These are phyloP conservation scores for Neonectria faginata DNA, from an alignment of 2,329 filamentous ascomycete genomes.

Conservation along the genomic window DNA sequence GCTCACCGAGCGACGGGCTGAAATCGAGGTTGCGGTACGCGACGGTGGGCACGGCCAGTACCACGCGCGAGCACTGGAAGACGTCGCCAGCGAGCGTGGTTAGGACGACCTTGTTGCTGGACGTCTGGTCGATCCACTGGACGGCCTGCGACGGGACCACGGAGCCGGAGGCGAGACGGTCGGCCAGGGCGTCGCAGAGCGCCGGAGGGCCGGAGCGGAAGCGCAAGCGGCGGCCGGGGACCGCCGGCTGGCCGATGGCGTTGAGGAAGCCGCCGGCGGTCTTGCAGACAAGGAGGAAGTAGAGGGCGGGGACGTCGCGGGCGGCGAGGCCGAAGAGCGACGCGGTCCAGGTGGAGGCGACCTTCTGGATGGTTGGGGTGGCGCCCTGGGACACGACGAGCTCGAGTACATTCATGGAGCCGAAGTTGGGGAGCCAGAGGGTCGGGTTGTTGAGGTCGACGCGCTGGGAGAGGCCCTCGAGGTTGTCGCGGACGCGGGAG, in stretches of 20 bases:
- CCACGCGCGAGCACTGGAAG: conserved; percentile 34
- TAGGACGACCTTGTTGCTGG: conserved; percentile 27
- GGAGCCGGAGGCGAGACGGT: conserved; percentile 28
- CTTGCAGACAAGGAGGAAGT: conserved; percentile 41
- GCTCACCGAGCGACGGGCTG: conserved; percentile 31
- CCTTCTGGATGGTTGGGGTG: conserved; percentile 22
- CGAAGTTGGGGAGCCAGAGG: conserved; percentile 32
- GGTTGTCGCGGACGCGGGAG: conserved; percentile 32
- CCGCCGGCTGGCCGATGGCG: conserved; percentile 21
- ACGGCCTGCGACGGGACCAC: conserved; percentile 33
- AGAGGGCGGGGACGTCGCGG: conserved; percentile 33
- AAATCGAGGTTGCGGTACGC: conserved; percentile 30
- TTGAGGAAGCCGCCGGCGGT: conserved; percentile 38
- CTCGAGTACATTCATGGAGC: conserved; percentile 35
- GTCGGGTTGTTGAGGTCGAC: conserved; percentile 37
- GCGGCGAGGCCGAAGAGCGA: conserved; percentile 41
- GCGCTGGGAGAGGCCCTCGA: conserved; percentile 36
- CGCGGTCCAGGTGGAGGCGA: conserved; percentile 42
- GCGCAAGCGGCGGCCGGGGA: conserved; percentile 21
- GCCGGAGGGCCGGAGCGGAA: conserved; percentile 9
- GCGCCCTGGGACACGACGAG: conserved; percentile 39
- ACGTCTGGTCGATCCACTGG: conserved; percentile 34
- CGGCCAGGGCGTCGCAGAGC: conserved; percentile 30
- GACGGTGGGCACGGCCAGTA: conserved; percentile 31
- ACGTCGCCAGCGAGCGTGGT: conserved; percentile 30